Evolutionary conservation across 768 basidiomycete genomes (phyloP), one percentile per base, ranked within the genome.

Genomic region (Tylopilus felleus): DNA sequence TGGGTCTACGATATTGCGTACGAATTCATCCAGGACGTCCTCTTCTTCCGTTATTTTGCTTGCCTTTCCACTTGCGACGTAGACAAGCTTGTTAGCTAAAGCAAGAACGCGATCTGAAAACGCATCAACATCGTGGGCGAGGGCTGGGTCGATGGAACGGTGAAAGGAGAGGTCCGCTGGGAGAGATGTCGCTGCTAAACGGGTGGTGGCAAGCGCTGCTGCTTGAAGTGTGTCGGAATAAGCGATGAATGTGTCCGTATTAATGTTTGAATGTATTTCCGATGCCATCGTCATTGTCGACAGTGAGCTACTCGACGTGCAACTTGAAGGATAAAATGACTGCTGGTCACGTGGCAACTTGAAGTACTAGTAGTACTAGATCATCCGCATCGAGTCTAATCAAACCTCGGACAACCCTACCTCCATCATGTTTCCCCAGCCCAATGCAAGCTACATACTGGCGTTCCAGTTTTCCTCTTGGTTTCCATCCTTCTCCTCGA

Each of bases 91-190:
- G 65, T 88, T 87, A 2, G 86, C 81, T 21, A 93, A 62, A 8
- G 74, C 68, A 21, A 97, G 77, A 3, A 95, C 77, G 28, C 82
- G 77, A 16, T 77, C 71, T 0, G 90, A 86, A 51, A 89, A 80
- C 4, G 64, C 69, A 63, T 98, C 94, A 33, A 97, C 71, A 39
- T 85, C 81, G 50, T 75, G 75, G 2, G 86, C 87, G 50, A 97
- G 77, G 2, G 71, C 75, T 5, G 80, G 71, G 68, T 95, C 88
- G 57, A 98, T 81, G 2, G 94, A 90, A 22, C 91, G 86, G 71
- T 97, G 91, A 70, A 94, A 98, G n/a, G 77, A 72, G 52, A 98
- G 75, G 73, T 98, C 95, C 14, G 75, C 58, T 3, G 93, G 87
- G 4, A 92, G 74, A n/a, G 59, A 61, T 2, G 74, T 72, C 2